These are phyloP conservation scores for Gossypium lobatum DNA, from an alignment of 441 rosid species.

Conservation along the genomic window DNA sequence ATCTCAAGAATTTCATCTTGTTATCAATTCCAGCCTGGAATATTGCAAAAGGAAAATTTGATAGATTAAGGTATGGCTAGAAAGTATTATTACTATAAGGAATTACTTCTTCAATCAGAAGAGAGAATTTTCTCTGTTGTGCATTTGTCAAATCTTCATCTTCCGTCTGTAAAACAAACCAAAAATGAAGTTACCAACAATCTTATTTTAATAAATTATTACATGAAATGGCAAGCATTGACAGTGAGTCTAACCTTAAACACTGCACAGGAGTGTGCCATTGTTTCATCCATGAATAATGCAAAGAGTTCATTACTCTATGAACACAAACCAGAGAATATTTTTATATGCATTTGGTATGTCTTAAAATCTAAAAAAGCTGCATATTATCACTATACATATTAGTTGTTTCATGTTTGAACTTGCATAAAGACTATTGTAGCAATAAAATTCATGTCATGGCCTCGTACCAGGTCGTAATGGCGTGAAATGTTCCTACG, in stretches of 20 bases:
- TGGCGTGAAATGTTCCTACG: conserved; percentile 84
- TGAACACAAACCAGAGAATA: too few relatives aligned
- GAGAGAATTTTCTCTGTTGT: conserved; percentile 62
- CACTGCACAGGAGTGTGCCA: conserved; percentile 82
- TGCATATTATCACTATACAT: neutral
- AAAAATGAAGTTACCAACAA: neutral
- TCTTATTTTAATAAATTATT: neutral
- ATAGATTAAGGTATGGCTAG: neutral
- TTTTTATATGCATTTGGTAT: neutral
- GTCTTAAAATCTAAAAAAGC: neutral
- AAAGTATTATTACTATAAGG: neutral
- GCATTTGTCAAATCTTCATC: conserved; percentile 61
- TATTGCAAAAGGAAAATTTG: too few relatives aligned
- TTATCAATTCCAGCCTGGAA: conserved; percentile 47
- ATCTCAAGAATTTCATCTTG: conserved; percentile 67
- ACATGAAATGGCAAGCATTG: neutral
- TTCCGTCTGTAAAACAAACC: conserved; percentile 27
- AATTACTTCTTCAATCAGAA: conserved; percentile 62
- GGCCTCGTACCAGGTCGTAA: conserved; percentile 69
- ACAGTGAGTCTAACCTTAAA: conserved; percentile 47
- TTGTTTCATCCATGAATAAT: conserved; percentile 58
- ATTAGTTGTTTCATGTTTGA: too few relatives aligned
- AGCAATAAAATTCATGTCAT: neutral
- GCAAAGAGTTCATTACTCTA: too few relatives aligned
- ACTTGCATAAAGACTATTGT: neutral